Evolutionary conservation across 179 eudicot species (phyloP), one percentile per base, ranked within the genome.

Genomic region (Amaranthus tricolor): DNA sequence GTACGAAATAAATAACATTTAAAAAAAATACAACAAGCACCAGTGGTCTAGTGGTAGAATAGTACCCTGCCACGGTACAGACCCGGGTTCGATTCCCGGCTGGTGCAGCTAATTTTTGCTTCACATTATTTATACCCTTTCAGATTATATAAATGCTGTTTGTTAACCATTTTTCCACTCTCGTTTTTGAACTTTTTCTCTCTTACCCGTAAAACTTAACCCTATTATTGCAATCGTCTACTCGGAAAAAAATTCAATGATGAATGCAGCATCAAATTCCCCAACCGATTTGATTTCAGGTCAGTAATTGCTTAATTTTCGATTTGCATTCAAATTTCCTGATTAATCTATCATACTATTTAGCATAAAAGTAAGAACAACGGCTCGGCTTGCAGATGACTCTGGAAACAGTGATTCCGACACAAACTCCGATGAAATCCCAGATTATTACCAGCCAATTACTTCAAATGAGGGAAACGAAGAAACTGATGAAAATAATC

Each of bases 31-130:
- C 10, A 68, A 59, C 0, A 45, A 71, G 82, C 82, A 86, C 86
- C 84, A 86, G 89, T 88, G 88, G 89, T 88, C 88, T 88, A 89
- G 91, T 89, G 89, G 91, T 86, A 87, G 87, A 86, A 87, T 89
- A 87, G 89, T 86, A 87, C 91, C 88, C 89, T 87, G 89, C 89
- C 91, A 88, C 89, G 87, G 87, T 87, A 88, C 88, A 86, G 88
- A 89, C 89, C 88, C 89, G 91, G 90, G 91, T 88, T 88, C 85
- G 82, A 88, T 88, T 88, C 85, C 86, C 82, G 89, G 87, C 92
- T 86, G 88, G 86, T 85, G 86, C 92, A 86, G 0, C 0, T 0
- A 31, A 31, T 2, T 31, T 31, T 64, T 31, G 3, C 40, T 2
- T 31, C 40, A 1, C 3, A 1, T 31, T 31, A 2, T 31, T 31